phyloP scores from a whole-genome alignment of 805 yeast genomes.

The Candida argentea region DNA sequence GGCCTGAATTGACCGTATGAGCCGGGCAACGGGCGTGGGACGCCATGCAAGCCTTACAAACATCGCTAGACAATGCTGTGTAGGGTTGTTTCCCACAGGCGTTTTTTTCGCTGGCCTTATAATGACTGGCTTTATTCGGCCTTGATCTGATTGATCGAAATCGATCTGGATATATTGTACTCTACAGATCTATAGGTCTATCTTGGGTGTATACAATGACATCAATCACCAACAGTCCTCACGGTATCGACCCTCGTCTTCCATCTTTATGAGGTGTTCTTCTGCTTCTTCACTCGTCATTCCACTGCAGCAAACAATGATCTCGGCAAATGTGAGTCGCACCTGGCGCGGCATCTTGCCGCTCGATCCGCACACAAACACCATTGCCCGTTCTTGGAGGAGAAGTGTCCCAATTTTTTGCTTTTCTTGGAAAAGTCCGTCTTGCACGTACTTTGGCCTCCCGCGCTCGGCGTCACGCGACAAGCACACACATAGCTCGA shows the following conservation, averaged over 20 bases:
- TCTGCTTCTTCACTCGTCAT: conserved; percentile 37
- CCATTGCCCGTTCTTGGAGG: conserved; percentile 42
- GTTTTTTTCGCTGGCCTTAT: conserved; percentile 1
- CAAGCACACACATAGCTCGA: conserved; percentile 32
- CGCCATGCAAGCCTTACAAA: not conserved
- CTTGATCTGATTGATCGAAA: too few relatives aligned
- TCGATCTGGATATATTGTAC: too few relatives aligned
- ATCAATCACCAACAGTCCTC: conserved; percentile 76
- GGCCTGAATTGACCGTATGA: not conserved
- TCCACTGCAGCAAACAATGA: conserved; percentile 38
- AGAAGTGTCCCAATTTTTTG: conserved; percentile 42
- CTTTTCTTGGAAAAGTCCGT: conserved; percentile 45
- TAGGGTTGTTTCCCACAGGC: not conserved
- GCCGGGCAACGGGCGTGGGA: not conserved
- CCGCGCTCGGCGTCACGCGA: conserved; percentile 36
- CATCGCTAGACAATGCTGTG: conserved; percentile 1
- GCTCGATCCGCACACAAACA: conserved; percentile 86
- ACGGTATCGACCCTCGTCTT: conserved; percentile 53
- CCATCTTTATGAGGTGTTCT: conserved; percentile 46
- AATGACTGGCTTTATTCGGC: not conserved
- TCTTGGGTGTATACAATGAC: too few relatives aligned
- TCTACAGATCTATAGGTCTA: too few relatives aligned
- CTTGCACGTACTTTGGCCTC: conserved; percentile 60
- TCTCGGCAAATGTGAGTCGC: conserved; percentile 63
- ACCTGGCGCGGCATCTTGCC: conserved; percentile 93